These are phyloP conservation scores for Phylloboletellus chloephorus DNA, from an alignment of 1,284 basidiomycete species.

Conservation along the genomic window DNA sequence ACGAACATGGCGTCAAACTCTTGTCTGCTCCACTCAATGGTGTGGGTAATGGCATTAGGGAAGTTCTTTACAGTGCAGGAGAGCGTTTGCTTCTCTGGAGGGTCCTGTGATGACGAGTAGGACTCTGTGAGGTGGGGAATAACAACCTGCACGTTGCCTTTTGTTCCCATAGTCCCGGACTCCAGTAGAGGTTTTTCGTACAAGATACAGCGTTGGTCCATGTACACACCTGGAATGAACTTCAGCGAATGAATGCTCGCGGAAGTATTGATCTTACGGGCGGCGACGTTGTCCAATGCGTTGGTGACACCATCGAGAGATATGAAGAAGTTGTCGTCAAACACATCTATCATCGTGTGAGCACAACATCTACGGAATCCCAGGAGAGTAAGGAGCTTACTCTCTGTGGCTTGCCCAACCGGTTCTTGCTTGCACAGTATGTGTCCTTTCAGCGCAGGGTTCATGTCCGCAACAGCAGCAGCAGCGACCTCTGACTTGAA, in stretches of 20 bases:
- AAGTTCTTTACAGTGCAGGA: slow-evolving; percentile 99
- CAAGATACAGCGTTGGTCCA: slow-evolving; percentile 98
- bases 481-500: slow-evolving; percentile 98
- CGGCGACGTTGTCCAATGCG: slow-evolving; percentile 96
- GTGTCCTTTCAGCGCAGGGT: slow-evolving; percentile 86
- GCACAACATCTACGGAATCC: slow-evolving; percentile 3
- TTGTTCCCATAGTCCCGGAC: slow-evolving; percentile 97
- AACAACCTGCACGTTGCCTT: slow-evolving; percentile 97
- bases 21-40: slow-evolving; percentile 98
- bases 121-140: slow-evolving; percentile 96
- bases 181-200: slow-evolving; percentile 96
- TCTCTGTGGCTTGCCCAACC: slow-evolving; percentile 90
- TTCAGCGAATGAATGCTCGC: slow-evolving; percentile 4
- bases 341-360: slow-evolving; percentile 57
- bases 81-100: slow-evolving; percentile 96
- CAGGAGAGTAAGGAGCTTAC: slow-evolving; percentile 52
- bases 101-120: slow-evolving; percentile 97
- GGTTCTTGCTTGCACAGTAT: slow-evolving; percentile 90
- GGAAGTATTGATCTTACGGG: slow-evolving; percentile 54
- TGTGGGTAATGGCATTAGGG: slow-evolving; percentile 97
- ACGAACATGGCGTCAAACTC: slow-evolving; percentile 93
- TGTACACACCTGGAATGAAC: slow-evolving; percentile 74
- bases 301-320: slow-evolving; percentile 96
- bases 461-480: slow-evolving; percentile 93
- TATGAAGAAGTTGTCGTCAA: slow-evolving; percentile 87